Conservation (phyloP, 2,329 filamentous ascomycete genomes). For the Thyridium curvatum region DNA sequence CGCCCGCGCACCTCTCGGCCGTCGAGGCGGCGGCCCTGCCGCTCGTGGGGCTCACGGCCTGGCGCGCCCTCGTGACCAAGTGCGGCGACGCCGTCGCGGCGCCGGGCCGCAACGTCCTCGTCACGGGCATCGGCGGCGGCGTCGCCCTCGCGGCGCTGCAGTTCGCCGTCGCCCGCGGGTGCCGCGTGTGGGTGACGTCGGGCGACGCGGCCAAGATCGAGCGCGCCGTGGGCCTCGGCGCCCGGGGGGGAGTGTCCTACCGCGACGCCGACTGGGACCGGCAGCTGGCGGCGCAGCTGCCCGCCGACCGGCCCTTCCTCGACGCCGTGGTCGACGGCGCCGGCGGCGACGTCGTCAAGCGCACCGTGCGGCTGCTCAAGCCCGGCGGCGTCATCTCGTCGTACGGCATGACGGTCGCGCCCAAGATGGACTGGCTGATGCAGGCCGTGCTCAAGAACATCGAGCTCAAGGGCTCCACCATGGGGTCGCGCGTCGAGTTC, state of each 20-base stretch:
- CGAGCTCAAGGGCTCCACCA: conserved; percentile 78
- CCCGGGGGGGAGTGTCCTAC: conserved; percentile 76
- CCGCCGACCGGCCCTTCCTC: conserved; percentile 58
- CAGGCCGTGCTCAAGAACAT: conserved; percentile 78
- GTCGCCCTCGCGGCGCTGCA: conserved; percentile 78
- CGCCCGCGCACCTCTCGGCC: conserved; percentile 64
- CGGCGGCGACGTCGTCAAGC: conserved; percentile 75
- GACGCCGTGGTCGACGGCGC: conserved; percentile 90
- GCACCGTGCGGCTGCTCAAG: conserved; percentile 64
- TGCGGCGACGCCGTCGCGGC: conserved; percentile 46
- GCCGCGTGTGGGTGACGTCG: conserved; percentile 76
- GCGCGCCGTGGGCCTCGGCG: conserved; percentile 65
- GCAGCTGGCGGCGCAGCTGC: conserved; percentile 58
- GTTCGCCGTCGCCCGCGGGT: conserved; percentile 70
- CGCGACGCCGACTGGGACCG: conserved; percentile 76
- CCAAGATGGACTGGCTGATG: conserved; percentile 86
- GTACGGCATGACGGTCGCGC: conserved; percentile 86
- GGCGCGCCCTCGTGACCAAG: conserved; percentile 81
- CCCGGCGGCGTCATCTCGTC: conserved; percentile 74
- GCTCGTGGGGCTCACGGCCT: conserved; percentile 79
- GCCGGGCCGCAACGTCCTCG: conserved; percentile 65
- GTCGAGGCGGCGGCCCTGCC: conserved; percentile 80
- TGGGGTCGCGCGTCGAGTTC: conserved; percentile 89
- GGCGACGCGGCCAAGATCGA: conserved; percentile 70
- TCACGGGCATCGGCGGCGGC: conserved; percentile 90